Percentiles rank a stretch among this genome's conserved stretches.
These are phyloP conservation scores for Cucurbita maxima DNA, from an alignment of 306 rosid species.

Conservation along the genomic window DNA sequence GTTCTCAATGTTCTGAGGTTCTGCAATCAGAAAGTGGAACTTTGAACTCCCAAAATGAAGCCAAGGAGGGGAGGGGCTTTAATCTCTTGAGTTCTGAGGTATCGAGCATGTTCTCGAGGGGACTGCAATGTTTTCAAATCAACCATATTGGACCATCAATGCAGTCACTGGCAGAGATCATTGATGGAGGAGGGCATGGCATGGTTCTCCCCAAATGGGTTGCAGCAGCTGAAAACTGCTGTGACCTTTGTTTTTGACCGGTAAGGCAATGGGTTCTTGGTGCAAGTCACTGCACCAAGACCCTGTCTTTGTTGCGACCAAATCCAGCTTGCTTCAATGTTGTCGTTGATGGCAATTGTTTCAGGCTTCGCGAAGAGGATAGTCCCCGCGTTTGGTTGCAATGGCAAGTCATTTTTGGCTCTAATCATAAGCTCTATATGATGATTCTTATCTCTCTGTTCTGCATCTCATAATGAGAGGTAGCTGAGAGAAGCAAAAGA, in stretches of 20 bases:
- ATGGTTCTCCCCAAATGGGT: conserved; percentile 59
- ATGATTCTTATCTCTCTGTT: background rate
- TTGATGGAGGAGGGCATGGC: conserved; percentile 30
- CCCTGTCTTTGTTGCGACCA: conserved; percentile 35
- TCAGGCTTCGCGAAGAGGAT: conserved; percentile 13
- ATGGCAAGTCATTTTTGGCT: conserved; percentile 69
- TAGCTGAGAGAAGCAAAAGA: background rate
- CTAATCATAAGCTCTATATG: background rate
- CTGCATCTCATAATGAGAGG: background rate
- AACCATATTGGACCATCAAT: conserved; percentile 32
- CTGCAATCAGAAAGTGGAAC: conserved; percentile 60
- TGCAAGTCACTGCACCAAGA: background rate
- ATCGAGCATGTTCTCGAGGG: conserved; percentile 47
- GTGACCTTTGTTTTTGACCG: conserved; percentile 54
- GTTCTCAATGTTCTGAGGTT: conserved; percentile 57
- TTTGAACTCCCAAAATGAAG: conserved; percentile 53
- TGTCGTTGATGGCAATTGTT: conserved; percentile 11
- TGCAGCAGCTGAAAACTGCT: conserved; percentile 56
- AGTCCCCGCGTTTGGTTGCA: conserved; percentile 41
- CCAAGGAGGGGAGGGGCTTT: conserved; percentile 39
- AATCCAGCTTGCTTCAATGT: conserved; percentile 21
- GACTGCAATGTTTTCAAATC: conserved; percentile 30
- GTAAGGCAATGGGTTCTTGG: conserved; percentile 5
- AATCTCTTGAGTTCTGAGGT: conserved; percentile 63
- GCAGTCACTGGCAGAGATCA: conserved; percentile 41